Percentiles rank a stretch among this genome's conserved stretches.
Conservation (phyloP, 1,139 yeast genomes). For the Sugiyamaella neomexicana region DNA sequence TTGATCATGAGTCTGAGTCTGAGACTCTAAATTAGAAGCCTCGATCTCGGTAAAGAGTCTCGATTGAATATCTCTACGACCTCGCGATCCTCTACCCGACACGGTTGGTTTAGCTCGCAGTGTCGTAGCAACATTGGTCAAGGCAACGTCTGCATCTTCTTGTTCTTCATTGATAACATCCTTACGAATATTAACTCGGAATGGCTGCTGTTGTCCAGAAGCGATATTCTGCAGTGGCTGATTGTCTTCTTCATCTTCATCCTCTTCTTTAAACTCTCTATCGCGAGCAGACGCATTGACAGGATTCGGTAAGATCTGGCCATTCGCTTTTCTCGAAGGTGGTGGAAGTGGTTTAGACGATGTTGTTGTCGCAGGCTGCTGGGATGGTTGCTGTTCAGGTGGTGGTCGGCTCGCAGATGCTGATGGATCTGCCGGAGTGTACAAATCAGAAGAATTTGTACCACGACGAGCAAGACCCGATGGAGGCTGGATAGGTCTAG, state of each 20-base stretch:
- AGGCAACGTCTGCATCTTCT: constrained; percentile 36
- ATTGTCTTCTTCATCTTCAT: constrained; percentile 23
- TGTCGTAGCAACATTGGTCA: constrained; percentile 37
- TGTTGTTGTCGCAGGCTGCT: background rate
- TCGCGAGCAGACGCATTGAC: background rate
- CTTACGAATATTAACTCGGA: constrained; percentile 35
- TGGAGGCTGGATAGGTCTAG: background rate
- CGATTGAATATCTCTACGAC: constrained; percentile 54
- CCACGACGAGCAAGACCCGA: constrained; percentile 4
- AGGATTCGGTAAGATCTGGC: constrained; percentile 10
- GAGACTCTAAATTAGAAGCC: constrained; percentile 35
- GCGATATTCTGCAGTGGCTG: constrained; percentile 13
- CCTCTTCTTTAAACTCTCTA: constrained; percentile 10
- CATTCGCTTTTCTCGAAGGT: constrained; percentile 57
- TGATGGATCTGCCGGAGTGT: constrained; percentile 11
- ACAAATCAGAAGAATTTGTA: constrained; percentile 8
- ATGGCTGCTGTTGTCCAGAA: constrained; percentile 25
- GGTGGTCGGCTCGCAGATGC: constrained; percentile 2
- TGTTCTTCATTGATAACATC: constrained; percentile 40
- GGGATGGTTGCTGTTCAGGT: background rate
- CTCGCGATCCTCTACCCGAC: constrained; percentile 36
- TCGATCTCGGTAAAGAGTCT: constrained; percentile 54
- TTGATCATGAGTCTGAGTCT: constrained; percentile 12
- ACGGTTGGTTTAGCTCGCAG: constrained; percentile 37
- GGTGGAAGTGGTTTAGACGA: constrained; percentile 61